Evolutionary conservation across 2,329 filamentous ascomycete genomes (phyloP), one percentile per base, ranked within the genome.

Genomic region (Cercospora berteroae): DNA sequence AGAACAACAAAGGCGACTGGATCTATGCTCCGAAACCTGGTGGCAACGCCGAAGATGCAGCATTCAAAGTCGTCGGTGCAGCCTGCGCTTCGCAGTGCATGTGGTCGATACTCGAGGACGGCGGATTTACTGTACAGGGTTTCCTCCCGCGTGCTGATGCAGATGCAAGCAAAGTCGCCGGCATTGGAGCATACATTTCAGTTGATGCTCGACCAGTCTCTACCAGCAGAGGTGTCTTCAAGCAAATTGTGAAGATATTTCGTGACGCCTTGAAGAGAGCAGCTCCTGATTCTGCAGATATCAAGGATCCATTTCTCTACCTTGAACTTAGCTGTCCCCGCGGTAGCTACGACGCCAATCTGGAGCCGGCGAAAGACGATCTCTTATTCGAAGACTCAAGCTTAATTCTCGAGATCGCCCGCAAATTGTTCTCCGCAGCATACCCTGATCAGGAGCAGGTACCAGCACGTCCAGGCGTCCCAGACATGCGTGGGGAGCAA

Each of bases 321-420:
- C 77, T 94, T 42, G 85, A 88, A 65, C 87, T 94, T 31, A 76
- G 76, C 13, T 93, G 90, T 73, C 84, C 87, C 0, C 75, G 80
- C 0, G 83, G 83, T 29, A 88, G 82, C 66, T 94, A 94, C 73
- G 91, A 94, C 77, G 82, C 84, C 1, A 94, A 93, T 71, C 78
- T 93, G 5, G 88, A 92, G 67, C 86, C 90, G 3, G 82, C 87
- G 3, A 94, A 94, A 75, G 87, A 92, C 65, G 87, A 92, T 72
- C 84, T 94, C 1, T 74, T 92, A 0, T 93, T 94, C 73, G 81
- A 81, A 4, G 81, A 91, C 60, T 85, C 88, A 2, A 73, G 77
- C 4, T 20, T 74, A 0, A 72, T 89, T 3, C 39, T 88, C 5
- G 74, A 73, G 4, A 71, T 81, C 5, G 77, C 83, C 2, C 78